Percentiles rank a stretch among this genome's conserved stretches.
phyloP scores from a whole-genome alignment of 2,329 filamentous ascomycete genomes.

The Talaromyces atroroseus region DNA sequence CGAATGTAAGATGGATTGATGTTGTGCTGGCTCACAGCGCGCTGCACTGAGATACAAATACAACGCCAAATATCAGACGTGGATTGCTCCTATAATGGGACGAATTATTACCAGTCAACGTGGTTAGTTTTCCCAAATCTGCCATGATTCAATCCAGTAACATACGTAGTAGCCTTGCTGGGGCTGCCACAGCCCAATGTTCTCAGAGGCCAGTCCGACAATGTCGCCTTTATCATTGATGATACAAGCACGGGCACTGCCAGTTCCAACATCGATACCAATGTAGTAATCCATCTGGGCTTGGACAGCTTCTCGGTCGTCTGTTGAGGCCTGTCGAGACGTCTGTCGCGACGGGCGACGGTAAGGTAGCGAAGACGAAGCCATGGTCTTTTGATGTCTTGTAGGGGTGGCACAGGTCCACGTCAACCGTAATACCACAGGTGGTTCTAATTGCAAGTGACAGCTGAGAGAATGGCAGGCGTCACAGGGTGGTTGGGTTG shows the following conservation, averaged over 20 bases:
- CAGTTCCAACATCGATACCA: slow-evolving; percentile 93
- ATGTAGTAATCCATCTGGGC: slow-evolving; percentile 60
- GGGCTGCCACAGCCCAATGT: slow-evolving; percentile 76
- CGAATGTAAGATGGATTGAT: slow-evolving; percentile 70
- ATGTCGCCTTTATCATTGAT: slow-evolving; percentile 91
- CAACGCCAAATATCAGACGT: slow-evolving; percentile 95
- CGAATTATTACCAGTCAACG: neutral
- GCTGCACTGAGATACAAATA: slow-evolving; percentile 82
- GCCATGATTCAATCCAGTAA: slow-evolving; percentile 1
- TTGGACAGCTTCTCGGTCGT: slow-evolving; percentile 53
- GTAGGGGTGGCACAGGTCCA: slow-evolving; percentile 2
- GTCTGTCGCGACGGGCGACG: slow-evolving; percentile 27
- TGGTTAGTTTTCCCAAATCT: neutral
- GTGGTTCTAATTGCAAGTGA: neutral
- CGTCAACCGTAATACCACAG: slow-evolving; percentile 1
- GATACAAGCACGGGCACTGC: slow-evolving; percentile 90
- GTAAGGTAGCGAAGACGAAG: slow-evolving; percentile 29
- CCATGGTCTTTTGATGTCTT: slow-evolving; percentile 19
- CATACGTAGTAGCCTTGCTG: slow-evolving; percentile 68
- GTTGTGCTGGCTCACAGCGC: slow-evolving; percentile 73
- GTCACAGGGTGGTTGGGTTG: neutral
- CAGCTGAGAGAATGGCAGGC: neutral
- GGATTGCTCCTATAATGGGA: slow-evolving; percentile 74
- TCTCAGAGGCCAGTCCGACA: slow-evolving; percentile 62
- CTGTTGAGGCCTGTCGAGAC: slow-evolving; percentile 35